phyloP scores from a whole-genome alignment of 2,329 filamentous ascomycete genomes.

The Hypoxylon sp. region DNA sequence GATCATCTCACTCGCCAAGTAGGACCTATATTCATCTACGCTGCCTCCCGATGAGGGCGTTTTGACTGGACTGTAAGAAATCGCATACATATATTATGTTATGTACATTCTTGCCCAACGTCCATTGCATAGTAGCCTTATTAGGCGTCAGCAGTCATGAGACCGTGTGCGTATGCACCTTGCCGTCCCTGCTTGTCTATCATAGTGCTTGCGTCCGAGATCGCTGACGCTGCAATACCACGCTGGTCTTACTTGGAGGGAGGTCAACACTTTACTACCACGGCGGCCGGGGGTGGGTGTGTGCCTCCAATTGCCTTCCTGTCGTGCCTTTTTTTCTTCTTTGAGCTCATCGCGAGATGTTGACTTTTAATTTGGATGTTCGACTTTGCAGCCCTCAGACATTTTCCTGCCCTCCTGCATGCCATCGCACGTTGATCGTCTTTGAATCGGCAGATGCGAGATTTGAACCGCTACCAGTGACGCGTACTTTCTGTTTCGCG shows the following conservation, averaged over 20 bases:
- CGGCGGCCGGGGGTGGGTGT: constrained; percentile 2
- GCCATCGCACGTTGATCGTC: constrained; percentile 13
- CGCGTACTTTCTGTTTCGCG: constrained; percentile 7
- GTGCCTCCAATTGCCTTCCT: constrained; percentile 11
- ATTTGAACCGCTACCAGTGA: constrained; percentile 2
- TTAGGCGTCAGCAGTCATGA: constrained; percentile 38
- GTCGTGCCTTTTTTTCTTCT: neutral
- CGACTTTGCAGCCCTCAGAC: constrained; percentile 3
- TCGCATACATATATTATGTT: constrained; percentile 19
- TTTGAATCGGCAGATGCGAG: constrained; percentile 24
- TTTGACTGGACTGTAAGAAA: constrained; percentile 25
- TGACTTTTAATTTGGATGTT: constrained; percentile 9
- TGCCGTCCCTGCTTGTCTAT: constrained; percentile 38
- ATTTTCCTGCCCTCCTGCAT: neutral
- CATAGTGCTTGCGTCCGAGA: constrained; percentile 41
- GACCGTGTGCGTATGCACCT: constrained; percentile 42
- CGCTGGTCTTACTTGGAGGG: constrained; percentile 43
- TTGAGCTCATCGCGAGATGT: constrained; percentile 8
- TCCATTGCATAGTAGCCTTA: constrained; percentile 18
- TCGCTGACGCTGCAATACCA: constrained; percentile 39
- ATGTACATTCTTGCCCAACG: constrained; percentile 18
- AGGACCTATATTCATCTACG: constrained; percentile 10
- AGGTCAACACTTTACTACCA: constrained; percentile 34
- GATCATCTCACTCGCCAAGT: constrained; percentile 17
- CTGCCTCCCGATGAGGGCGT: constrained; percentile 10